Conservation (phyloP, 371 early-diverging fungal species). For the Mucor plumbeus region DNA sequence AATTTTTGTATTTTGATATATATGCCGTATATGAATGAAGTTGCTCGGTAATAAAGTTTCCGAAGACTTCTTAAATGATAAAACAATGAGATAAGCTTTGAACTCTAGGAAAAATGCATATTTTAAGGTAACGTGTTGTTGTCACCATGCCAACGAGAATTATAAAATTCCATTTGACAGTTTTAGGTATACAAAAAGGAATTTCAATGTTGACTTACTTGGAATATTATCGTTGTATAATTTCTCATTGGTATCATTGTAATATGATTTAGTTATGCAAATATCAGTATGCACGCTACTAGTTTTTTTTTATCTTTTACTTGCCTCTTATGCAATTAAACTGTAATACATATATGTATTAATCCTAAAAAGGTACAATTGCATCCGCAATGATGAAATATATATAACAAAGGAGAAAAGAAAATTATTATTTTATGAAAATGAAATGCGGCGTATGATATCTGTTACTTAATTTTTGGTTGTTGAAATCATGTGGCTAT, state of each 20-base stretch:
- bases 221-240: neutral
- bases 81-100: neutral
- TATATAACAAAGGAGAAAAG: neutral
- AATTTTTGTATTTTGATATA: neutral
- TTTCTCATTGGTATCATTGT: neutral
- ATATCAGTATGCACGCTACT: no score
- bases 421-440: neutral
- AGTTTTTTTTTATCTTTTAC: neutral
- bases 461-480: slow-evolving; percentile 1
- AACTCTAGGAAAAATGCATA: neutral
- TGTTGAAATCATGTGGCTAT: neutral
- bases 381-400: neutral
- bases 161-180: neutral
- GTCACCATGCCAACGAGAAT: neutral
- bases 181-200: neutral
- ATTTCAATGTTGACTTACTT: neutral
- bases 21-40: neutral
- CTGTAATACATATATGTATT: neutral
- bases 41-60: neutral
- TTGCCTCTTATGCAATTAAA: neutral
- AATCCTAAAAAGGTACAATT: slow-evolving; percentile 6
- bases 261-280: neutral
- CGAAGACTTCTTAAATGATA: neutral
- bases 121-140: neutral
- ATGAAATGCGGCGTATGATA: neutral